Evolutionary conservation across 2,329 filamentous ascomycete species (phyloP).

Genomic region (Apiospora koreana): DNA sequence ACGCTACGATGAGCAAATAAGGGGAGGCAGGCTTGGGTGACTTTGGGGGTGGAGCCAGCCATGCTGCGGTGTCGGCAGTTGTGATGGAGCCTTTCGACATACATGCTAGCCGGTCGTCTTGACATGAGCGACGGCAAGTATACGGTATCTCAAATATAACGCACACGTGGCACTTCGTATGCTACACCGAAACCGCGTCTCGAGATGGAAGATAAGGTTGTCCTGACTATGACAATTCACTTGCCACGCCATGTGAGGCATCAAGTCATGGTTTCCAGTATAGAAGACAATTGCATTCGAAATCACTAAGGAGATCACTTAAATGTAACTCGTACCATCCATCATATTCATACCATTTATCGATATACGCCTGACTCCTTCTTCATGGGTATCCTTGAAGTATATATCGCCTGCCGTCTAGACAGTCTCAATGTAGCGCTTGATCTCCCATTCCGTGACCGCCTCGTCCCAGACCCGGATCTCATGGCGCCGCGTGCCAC

Average conservation of each 20-base stretch:
- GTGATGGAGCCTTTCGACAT: no score
- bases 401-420: slow-evolving; percentile 29
- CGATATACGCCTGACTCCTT: slow-evolving; percentile 2
- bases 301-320: background rate
- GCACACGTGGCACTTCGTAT: no score
- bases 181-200: no score
- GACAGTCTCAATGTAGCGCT: slow-evolving; percentile 78
- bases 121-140: no score
- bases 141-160: no score
- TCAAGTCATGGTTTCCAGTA: no score
- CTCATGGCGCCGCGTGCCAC: slow-evolving; percentile 90
- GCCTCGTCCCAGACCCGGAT: slow-evolving; percentile 86
- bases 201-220: no score
- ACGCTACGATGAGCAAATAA: no score
- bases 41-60: background rate
- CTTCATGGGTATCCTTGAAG: background rate
- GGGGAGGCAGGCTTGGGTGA: background rate
- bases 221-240: no score
- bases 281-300: background rate
- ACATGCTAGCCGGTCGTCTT: no score
- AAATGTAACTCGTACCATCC: no score
- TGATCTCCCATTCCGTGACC: slow-evolving; percentile 91
- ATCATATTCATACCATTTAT: background rate
- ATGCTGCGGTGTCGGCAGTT: background rate
- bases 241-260: no score